Percentiles rank a stretch among this genome's conserved stretches.
Conservation (phyloP, 2,329 filamentous ascomycete species). For the Paramyrothecium sp. region DNA sequence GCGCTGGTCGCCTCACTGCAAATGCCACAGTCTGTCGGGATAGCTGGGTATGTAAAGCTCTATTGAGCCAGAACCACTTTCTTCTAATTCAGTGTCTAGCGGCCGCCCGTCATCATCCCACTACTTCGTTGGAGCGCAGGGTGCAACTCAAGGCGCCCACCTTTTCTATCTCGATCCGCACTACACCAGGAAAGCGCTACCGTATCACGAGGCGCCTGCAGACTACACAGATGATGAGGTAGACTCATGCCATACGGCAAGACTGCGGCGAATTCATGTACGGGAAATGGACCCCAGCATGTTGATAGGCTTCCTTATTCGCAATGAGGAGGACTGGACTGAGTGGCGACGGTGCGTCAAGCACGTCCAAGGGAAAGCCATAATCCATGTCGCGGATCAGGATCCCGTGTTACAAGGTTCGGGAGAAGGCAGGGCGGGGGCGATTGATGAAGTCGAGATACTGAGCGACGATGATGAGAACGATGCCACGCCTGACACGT, state of each 20-base stretch:
- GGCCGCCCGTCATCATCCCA: conserved; percentile 87
- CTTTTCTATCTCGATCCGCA: conserved; percentile 97
- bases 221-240: conserved; percentile 72
- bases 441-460: conserved; percentile 86
- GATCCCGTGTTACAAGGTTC: conserved; percentile 58
- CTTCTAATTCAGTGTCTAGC: conserved; percentile 39
- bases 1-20: conserved; percentile 83
- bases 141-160: conserved; percentile 65
- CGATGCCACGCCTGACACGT: conserved; percentile 34
- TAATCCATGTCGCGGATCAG: conserved; percentile 78
- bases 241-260: conserved; percentile 81
- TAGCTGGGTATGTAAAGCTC: conserved; percentile 70
- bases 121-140: conserved; percentile 61
- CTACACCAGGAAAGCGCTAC: conserved; percentile 72
- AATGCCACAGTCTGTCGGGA: conserved; percentile 90
- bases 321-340: conserved; percentile 77
- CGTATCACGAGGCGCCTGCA: conserved; percentile 55
- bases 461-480: conserved; percentile 70
- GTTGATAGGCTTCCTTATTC: conserved; percentile 90
- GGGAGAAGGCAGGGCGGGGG: conserved; percentile 61
- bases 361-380: conserved; percentile 75
- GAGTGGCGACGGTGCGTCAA: conserved; percentile 77
- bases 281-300: conserved; percentile 97
- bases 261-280: conserved; percentile 78
- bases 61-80: neutral